Percentiles rank a stretch among this genome's conserved stretches.
Evolutionary conservation across 306 rosid species (phyloP).

Genomic region (Canavalia ensiformis): DNA sequence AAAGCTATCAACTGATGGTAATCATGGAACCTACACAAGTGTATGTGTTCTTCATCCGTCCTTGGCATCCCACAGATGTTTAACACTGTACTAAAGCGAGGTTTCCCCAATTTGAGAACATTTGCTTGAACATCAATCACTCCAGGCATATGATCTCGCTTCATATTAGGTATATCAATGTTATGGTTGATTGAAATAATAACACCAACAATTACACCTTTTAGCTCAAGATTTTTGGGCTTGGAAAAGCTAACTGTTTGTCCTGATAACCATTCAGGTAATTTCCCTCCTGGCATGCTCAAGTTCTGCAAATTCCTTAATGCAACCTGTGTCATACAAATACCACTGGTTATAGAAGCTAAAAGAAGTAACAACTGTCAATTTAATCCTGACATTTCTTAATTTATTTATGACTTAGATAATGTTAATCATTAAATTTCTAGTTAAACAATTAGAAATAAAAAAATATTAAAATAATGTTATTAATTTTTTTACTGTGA

Average conservation of each 20-base stretch:
- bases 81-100: constrained; percentile 42
- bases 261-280: constrained; percentile 71
- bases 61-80: constrained; percentile 59
- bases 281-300: constrained; percentile 70
- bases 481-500: no score
- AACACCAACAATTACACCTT: constrained; percentile 57
- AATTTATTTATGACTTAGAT: no score
- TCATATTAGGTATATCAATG: constrained; percentile 33
- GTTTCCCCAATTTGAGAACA: constrained; percentile 53
- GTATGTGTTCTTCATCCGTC: constrained; percentile 60
- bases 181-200: constrained; percentile 61
- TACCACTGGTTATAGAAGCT: background rate
- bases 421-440: no score
- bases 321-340: constrained; percentile 56
- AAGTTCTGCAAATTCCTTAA: constrained; percentile 62
- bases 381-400: background rate
- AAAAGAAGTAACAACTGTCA: background rate
- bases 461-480: no score
- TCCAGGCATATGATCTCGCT: constrained; percentile 26
- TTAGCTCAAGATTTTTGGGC: constrained; percentile 52
- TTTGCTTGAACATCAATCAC: constrained; percentile 56
- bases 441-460: no score
- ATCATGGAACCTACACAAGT: constrained; percentile 56
- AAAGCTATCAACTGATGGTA: constrained; percentile 44
- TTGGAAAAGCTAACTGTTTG: constrained; percentile 55